Evolutionary conservation across 2,329 filamentous ascomycete species (phyloP).

Genomic region (Exophiala viscosa): DNA sequence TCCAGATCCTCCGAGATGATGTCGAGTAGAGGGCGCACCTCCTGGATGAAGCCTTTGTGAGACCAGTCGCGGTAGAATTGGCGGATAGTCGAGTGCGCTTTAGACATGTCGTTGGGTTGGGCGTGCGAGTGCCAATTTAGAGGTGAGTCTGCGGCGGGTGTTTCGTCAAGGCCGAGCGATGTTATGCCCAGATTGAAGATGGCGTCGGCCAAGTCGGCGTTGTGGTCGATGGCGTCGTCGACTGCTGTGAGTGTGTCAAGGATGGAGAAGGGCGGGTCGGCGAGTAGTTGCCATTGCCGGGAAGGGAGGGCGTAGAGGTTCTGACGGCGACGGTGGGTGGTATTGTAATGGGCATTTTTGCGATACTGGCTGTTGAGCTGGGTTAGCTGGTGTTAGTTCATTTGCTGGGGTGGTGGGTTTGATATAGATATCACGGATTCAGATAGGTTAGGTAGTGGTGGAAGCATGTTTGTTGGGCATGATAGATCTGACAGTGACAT

Average conservation of each 20-base stretch:
- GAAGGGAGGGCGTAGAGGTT: slow-evolving; percentile 89
- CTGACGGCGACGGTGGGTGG: slow-evolving; percentile 83
- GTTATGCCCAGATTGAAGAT: slow-evolving; percentile 67
- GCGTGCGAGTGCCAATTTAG: slow-evolving; percentile 67
- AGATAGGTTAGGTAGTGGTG: too few species aligned
- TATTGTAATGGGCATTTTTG: slow-evolving; percentile 79
- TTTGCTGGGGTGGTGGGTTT: not conserved
- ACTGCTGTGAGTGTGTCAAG: slow-evolving; percentile 72
- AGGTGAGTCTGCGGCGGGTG: slow-evolving; percentile 39
- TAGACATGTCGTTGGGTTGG: slow-evolving; percentile 74
- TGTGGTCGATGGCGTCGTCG: slow-evolving; percentile 83
- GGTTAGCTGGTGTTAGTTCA: slow-evolving; percentile 21
- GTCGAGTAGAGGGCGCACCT: slow-evolving; percentile 72
- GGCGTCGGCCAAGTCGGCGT: slow-evolving; percentile 74
- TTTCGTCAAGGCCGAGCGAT: slow-evolving; percentile 54
- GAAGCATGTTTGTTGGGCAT: too few species aligned
- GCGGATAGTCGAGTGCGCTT: slow-evolving; percentile 84
- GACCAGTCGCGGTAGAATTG: slow-evolving; percentile 98
- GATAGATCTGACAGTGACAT: too few species aligned
- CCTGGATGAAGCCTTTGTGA: slow-evolving; percentile 61
- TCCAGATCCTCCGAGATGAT: slow-evolving; percentile 67
- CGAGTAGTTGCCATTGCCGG: slow-evolving; percentile 77
- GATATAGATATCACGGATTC: too few species aligned
- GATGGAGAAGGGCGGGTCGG: slow-evolving; percentile 75
- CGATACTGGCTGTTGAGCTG: slow-evolving; percentile 67